Base-by-base conservation (phyloP, 192 early-diverging fungal genomes). In the Lobosporangium transversale region DNA sequence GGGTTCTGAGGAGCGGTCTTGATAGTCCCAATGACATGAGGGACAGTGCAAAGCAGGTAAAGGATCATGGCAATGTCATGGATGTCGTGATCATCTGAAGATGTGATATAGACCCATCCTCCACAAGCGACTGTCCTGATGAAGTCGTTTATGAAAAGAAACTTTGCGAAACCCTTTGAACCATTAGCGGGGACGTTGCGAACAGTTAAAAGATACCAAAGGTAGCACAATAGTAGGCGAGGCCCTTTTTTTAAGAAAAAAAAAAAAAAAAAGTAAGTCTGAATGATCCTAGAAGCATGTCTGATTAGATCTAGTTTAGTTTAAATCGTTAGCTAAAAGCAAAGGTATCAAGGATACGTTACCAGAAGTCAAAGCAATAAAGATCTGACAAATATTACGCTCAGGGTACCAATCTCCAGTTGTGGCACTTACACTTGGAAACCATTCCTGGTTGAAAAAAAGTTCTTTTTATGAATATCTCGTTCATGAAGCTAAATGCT, bases 71-170 rank as follows among this genome's bases (percentile, higher is more conserved):
- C 88, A 55, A 94, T 83, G 51, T 94, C 93, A 62, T 94, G 93
- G 27, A 87, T 83, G 23, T 85, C 80, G 71, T 92, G 93, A 78
- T 94, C 91, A 60, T 94, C 93, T 20, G 89, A 86, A 0, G 90
- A 92, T 6, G 90, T 94, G 61, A 94, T 85, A 62, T 93, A 94
- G 4, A 91, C 89, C 93, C 93, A 94, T 24, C 93, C 91, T 42
- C 91, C 93, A 48, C 91, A 92, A 9, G 91, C 84, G 20, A 89
- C 78, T n/a, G 91, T 91, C 58, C 93, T 89, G 64, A 91, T 43
- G 14, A 85, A 23, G 31, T 84, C 85, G 51, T 76, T 76, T 5
- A 37, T 52, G 27, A 66, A 67, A 18, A 76, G 64, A 24, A 76
- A 67, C 59, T 76, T 76, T 40, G 73, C 84, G 60, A 58, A 65